These are phyloP conservation scores for Takashimella koratensis DNA, from an alignment of 1,284 basidiomycete species.

Conservation along the genomic window DNA sequence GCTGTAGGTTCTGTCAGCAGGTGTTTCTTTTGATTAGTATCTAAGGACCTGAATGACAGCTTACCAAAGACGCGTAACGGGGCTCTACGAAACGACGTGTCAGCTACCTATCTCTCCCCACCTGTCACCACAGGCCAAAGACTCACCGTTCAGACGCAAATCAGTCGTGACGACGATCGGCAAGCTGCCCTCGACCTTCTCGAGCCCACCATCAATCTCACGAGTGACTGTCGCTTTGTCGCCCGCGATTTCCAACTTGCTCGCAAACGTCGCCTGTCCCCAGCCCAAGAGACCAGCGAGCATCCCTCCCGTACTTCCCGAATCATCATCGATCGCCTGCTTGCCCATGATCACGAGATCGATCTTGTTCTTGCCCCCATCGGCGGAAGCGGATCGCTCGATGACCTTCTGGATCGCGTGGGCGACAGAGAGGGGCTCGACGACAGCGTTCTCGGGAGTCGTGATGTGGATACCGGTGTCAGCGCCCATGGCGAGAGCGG, in stretches of 20 bases:
- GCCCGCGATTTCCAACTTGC: conserved; percentile 75
- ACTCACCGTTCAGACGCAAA: conserved; percentile 62
- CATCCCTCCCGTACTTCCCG: conserved; percentile 97
- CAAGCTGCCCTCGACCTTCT: conserved; percentile 74
- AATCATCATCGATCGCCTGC: conserved; percentile 97
- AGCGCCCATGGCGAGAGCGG: conserved; percentile 96
- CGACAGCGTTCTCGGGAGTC: conserved; percentile 75
- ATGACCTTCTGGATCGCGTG: conserved; percentile 76
- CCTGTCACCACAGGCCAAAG: neutral
- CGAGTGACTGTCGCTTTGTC: conserved; percentile 72
- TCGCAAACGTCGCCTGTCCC: conserved; percentile 94
- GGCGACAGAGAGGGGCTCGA: conserved; percentile 49
- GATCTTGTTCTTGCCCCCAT: conserved; percentile 54
- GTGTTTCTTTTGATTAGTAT: neutral
- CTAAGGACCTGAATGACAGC: conserved; percentile 7
- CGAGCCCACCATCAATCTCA: conserved; percentile 92
- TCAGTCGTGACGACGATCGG: conserved; percentile 92
- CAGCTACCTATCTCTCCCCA: neutral
- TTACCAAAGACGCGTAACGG: conserved; percentile 76
- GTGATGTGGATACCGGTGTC: conserved; percentile 91
- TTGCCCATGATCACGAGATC: conserved; percentile 97
- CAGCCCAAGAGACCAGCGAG: conserved; percentile 88
- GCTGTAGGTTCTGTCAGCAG: conserved; percentile 45
- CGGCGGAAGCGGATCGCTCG: conserved; percentile 49
- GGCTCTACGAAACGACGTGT: conserved; percentile 59